Evolutionary conservation across 495 filamentous ascomycete species (phyloP).

Genomic region (Mycothermus thermophilus): DNA sequence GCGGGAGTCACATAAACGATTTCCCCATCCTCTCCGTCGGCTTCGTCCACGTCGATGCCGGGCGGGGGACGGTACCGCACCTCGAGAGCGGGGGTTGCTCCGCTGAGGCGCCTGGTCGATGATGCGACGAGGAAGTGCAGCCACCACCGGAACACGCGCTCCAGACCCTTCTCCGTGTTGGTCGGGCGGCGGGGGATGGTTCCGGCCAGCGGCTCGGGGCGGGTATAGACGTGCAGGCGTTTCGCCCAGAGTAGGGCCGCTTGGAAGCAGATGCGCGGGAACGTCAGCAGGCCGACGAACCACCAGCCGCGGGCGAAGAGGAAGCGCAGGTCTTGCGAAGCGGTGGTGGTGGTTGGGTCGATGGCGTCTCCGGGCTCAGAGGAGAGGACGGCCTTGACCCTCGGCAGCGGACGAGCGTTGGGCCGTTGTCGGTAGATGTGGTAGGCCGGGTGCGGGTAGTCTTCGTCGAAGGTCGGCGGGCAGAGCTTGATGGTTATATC

Average conservation of each 20-base stretch:
- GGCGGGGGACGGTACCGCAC: slow-evolving; percentile 36
- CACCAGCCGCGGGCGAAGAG: slow-evolving; percentile 42
- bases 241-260: slow-evolving; percentile 40
- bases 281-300: slow-evolving; percentile 50
- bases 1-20: too few relatives aligned
- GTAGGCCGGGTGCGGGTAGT: too few relatives aligned
- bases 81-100: slow-evolving; percentile 24
- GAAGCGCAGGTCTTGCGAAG: slow-evolving; percentile 31
- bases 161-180: slow-evolving; percentile 31
- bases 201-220: slow-evolving; percentile 39
- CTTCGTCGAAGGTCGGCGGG: too few relatives aligned
- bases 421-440: too few relatives aligned
- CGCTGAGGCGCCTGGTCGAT: too few relatives aligned
- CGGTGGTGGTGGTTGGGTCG: slow-evolving; percentile 33
- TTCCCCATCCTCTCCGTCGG: too few relatives aligned
- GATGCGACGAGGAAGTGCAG: slow-evolving; percentile 32
- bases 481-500: too few relatives aligned
- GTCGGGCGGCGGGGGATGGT: slow-evolving; percentile 38
- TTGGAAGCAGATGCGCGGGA: slow-evolving; percentile 46
- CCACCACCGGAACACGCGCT: slow-evolving; percentile 38
- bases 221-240: slow-evolving; percentile 42
- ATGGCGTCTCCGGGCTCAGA: slow-evolving; percentile 33
- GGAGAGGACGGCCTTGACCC: slow-evolving; percentile 39
- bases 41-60: slow-evolving; percentile 26
- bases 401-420: too few relatives aligned